phyloP scores from a whole-genome alignment of 1,284 basidiomycete species.

The Xerocomus minutiporus region DNA sequence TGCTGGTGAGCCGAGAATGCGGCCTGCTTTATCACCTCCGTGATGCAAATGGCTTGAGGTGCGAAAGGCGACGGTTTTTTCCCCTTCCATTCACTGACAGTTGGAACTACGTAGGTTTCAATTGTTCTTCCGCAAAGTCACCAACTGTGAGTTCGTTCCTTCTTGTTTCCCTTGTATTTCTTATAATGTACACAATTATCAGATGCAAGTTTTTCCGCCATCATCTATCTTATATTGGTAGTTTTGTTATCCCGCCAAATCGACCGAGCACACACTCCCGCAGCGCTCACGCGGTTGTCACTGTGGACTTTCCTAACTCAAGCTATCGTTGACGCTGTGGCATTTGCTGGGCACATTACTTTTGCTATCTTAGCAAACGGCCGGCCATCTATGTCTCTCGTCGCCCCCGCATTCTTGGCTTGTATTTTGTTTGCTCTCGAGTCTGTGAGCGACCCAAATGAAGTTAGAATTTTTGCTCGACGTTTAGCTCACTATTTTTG shows the following conservation, averaged over 20 bases:
- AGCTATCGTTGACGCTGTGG: constrained; percentile 72
- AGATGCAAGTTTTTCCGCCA: constrained; percentile 71
- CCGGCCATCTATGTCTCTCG: constrained; percentile 68
- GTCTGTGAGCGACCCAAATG: constrained; percentile 46
- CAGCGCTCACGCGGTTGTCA: constrained; percentile 72
- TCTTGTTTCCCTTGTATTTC: background rate
- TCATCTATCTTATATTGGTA: constrained; percentile 67
- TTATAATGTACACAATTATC: constrained; percentile 2
- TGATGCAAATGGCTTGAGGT: constrained; percentile 67
- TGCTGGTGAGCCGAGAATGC: constrained; percentile 74
- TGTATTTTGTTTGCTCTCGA: constrained; percentile 69
- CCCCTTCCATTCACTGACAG: background rate
- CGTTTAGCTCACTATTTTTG: background rate
- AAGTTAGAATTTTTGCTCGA: background rate
- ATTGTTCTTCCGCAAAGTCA: constrained; percentile 76
- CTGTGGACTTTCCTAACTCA: constrained; percentile 78
- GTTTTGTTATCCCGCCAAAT: constrained; percentile 70
- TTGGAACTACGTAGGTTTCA: constrained; percentile 39
- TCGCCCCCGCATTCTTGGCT: constrained; percentile 78
- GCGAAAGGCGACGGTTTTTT: constrained; percentile 4
- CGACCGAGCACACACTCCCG: constrained; percentile 71
- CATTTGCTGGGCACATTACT: constrained; percentile 81
- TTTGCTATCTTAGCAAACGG: constrained; percentile 81
- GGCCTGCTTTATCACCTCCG: constrained; percentile 67
- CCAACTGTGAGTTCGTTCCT: constrained; percentile 60